These are phyloP conservation scores for Aspergillus phoenicis DNA, from an alignment of 2,329 filamentous ascomycete species.

Conservation along the genomic window DNA sequence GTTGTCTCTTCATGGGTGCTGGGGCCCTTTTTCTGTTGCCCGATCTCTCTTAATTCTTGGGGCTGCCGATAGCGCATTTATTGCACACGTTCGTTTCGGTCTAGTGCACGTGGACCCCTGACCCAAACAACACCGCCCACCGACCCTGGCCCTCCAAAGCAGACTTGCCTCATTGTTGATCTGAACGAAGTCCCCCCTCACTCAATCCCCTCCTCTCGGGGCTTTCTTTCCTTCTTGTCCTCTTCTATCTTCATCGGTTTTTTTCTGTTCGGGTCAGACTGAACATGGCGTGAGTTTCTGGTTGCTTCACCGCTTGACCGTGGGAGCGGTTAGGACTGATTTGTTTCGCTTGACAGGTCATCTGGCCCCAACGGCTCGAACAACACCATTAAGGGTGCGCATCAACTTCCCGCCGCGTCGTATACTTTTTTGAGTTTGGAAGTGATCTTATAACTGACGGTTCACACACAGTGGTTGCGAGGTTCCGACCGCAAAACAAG, in stretches of 20 bases:
- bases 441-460: conserved; percentile 45
- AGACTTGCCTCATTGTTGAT: conserved; percentile 16
- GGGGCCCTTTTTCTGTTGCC: neutral
- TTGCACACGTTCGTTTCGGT: conserved; percentile 1
- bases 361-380: conserved; percentile 41
- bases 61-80: neutral
- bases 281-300: conserved; percentile 52
- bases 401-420: conserved; percentile 3
- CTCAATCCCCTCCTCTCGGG: conserved; percentile 29
- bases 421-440: neutral
- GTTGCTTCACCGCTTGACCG: conserved; percentile 10
- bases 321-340: conserved; percentile 14
- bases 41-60: neutral
- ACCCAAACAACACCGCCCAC: conserved; percentile 26
- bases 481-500: conserved; percentile 96
- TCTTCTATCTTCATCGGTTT: conserved; percentile 5
- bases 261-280: conserved; percentile 22
- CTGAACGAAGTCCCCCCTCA: conserved; percentile 16
- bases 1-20: neutral
- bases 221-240: conserved; percentile 22
- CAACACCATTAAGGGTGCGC: conserved; percentile 59
- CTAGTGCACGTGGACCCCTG: conserved; percentile 33
- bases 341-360: conserved; percentile 30
- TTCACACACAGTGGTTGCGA: conserved; percentile 75
- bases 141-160: conserved; percentile 9